These are phyloP conservation scores for Mycena maculata DNA, from an alignment of 768 basidiomycete species.

Conservation along the genomic window DNA sequence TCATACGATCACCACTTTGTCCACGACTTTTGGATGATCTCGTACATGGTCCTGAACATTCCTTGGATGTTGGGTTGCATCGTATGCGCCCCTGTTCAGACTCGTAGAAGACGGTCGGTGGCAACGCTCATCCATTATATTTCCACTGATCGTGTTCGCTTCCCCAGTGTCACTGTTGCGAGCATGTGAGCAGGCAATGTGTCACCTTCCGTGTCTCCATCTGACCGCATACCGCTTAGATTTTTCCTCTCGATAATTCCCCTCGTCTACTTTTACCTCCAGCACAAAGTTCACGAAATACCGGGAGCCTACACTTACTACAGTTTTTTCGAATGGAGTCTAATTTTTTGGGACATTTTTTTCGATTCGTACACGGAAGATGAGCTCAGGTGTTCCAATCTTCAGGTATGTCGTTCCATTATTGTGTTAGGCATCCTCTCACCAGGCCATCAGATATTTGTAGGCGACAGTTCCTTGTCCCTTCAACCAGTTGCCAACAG, in stretches of 20 bases:
- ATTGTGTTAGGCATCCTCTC: not conserved
- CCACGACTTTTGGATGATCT: conserved; percentile 91
- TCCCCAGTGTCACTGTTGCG: conserved; percentile 64
- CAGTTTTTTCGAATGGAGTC: conserved; percentile 88
- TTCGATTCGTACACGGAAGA: conserved; percentile 76
- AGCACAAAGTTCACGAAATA: conserved; percentile 82
- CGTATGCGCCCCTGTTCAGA: conserved; percentile 59
- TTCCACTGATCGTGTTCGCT: not conserved
- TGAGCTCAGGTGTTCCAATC: conserved; percentile 65
- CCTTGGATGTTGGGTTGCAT: conserved; percentile 91
- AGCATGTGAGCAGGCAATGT: conserved; percentile 52
- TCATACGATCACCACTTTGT: conserved; percentile 84
- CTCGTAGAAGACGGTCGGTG: conserved; percentile 66
- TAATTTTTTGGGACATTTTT: conserved; percentile 78
- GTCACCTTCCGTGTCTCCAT: conserved; percentile 1
- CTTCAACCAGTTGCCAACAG: not conserved
- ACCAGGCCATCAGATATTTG: conserved; percentile 40
- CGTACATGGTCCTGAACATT: conserved; percentile 84
- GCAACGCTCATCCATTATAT: not conserved
- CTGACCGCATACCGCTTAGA: conserved; percentile 47
- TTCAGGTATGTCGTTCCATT: conserved; percentile 57
- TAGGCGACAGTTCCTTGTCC: conserved; percentile 32
- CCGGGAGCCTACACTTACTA: conserved; percentile 92
- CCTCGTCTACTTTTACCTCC: conserved; percentile 85
- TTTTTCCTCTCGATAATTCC: conserved; percentile 81